phyloP scores from a whole-genome alignment of 176 grass and related monocot genomes.

The Oryza glumipatula region DNA sequence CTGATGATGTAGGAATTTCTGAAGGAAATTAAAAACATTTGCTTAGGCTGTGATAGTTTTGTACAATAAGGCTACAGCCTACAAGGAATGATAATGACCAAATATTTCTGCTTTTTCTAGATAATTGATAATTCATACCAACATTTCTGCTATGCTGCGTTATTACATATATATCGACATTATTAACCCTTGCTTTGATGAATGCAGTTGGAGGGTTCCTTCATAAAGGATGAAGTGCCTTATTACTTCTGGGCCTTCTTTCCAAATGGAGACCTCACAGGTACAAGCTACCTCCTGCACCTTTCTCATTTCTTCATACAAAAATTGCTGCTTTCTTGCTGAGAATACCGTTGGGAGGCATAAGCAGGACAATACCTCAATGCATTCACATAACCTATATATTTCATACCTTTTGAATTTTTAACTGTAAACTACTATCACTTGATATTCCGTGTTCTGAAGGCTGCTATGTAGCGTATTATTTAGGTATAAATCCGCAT shows the following conservation, averaged over 20 bases:
- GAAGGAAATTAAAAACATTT: neutral
- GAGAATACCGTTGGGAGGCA: neutral
- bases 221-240: conserved; percentile 65
- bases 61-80: neutral
- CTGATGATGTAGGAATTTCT: neutral
- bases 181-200: neutral
- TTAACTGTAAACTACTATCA: neutral
- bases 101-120: too few species aligned
- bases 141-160: neutral
- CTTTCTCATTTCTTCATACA: neutral
- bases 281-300: conserved; percentile 45
- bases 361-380: neutral
- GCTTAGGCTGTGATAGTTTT: neutral
- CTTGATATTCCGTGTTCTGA: neutral
- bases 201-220: conserved; percentile 88
- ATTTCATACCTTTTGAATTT: neutral
- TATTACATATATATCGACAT: neutral
- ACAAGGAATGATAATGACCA: neutral
- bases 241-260: conserved; percentile 98
- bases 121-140: too few species aligned
- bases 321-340: conserved; percentile 1
- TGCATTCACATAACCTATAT: neutral
- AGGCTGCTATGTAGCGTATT: neutral
- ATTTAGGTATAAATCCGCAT: neutral
- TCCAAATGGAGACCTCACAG: conserved; percentile 68